Evolutionary conservation across 148 eudicot genomes (phyloP).

Genomic region (Fallopia convolvulus): DNA sequence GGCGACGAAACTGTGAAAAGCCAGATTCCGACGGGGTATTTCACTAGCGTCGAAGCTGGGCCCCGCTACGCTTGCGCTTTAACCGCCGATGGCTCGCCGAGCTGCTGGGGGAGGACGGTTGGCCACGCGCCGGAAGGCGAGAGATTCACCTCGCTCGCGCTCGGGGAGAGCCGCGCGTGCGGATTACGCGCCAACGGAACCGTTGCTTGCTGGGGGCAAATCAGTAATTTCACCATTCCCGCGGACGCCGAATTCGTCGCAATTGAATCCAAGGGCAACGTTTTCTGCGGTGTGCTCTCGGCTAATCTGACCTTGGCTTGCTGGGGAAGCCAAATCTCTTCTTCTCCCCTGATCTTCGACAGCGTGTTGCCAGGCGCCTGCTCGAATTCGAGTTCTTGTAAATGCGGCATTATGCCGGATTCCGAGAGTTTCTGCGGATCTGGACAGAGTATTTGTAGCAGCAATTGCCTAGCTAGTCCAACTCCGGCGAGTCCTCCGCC

Average conservation of each 20-base stretch:
- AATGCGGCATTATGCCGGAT: slow-evolving; percentile 34
- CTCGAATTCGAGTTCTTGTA: slow-evolving; percentile 26
- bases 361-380: slow-evolving; percentile 63
- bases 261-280: slow-evolving; percentile 32
- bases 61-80: slow-evolving; percentile 43
- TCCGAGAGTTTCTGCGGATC: slow-evolving; percentile 29
- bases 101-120: slow-evolving; percentile 57
- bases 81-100: slow-evolving; percentile 27
- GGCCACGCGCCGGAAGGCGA: slow-evolving; percentile 29
- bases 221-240: slow-evolving; percentile 32
- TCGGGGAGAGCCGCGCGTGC: slow-evolving; percentile 60
- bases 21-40: slow-evolving; percentile 37
- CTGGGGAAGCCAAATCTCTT: slow-evolving; percentile 50
- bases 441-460: slow-evolving; percentile 13
- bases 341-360: slow-evolving; percentile 26
- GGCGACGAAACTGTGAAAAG: slow-evolving; percentile 12
- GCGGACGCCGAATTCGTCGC: slow-evolving; percentile 24
- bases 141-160: slow-evolving; percentile 40
- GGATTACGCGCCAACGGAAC: slow-evolving; percentile 42
- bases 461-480: not conserved
- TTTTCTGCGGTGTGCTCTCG: slow-evolving; percentile 56
- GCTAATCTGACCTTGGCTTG: slow-evolving; percentile 44
- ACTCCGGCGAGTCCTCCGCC: slow-evolving; percentile 2
- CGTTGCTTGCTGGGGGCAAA: slow-evolving; percentile 73
- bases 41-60: slow-evolving; percentile 40